These are phyloP conservation scores for Trichoderma afroharzianum DNA, from an alignment of 2,329 filamentous ascomycete genomes.

Conservation along the genomic window DNA sequence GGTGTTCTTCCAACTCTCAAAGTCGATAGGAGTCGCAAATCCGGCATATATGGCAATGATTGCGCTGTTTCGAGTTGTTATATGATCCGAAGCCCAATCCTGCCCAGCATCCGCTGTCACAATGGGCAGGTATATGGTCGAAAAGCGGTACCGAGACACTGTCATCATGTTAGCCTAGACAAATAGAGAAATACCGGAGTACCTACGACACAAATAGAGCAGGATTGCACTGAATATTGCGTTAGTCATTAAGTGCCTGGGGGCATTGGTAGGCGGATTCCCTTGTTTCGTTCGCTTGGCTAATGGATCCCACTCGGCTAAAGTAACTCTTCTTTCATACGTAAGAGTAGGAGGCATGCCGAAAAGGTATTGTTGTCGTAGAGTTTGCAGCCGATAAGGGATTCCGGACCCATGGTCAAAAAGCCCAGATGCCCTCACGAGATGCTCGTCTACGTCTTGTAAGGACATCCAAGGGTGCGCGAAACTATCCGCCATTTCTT, in stretches of 20 bases:
- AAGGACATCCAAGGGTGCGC: not conserved
- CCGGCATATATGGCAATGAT: not conserved
- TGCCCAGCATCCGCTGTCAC: not conserved
- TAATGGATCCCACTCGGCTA: not conserved
- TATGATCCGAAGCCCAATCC: not conserved
- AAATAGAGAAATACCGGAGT: not conserved
- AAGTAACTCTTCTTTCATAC: not conserved
- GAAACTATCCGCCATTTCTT: not conserved
- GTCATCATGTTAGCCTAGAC: not conserved
- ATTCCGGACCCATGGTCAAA: not conserved
- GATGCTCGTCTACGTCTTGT: not conserved
- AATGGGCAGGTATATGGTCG: not conserved
- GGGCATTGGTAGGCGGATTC: not conserved
- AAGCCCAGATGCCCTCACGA: not conserved
- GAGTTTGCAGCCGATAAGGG: not conserved
- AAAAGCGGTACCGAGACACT: not conserved
- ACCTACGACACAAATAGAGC: not conserved
- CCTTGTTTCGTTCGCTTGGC: not conserved
- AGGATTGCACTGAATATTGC: not conserved
- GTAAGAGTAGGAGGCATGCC: fast-evolving
- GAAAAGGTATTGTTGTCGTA: not conserved
- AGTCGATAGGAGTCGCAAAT: not conserved
- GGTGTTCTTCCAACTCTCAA: not conserved
- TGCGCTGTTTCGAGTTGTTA: not conserved
- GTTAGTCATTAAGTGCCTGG: not conserved